Percentiles rank a stretch among this genome's conserved stretches.
phyloP scores from a whole-genome alignment of 352 stramenopile species.

The Stephanocyclus meneghinianus region DNA sequence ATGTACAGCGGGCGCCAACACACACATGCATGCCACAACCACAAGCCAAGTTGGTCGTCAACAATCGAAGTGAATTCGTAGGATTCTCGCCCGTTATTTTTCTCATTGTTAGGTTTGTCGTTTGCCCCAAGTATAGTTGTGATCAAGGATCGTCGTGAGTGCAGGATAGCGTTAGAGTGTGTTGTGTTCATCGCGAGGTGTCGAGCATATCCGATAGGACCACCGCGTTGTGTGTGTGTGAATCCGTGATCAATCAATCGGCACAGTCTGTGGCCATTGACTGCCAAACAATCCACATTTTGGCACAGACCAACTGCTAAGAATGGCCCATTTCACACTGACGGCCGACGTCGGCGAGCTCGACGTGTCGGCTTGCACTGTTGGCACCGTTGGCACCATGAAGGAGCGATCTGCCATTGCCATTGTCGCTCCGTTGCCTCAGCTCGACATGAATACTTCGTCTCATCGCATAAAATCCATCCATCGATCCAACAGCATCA shows the following conservation, averaged over 20 bases:
- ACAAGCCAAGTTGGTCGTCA: too few species aligned
- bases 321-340: constrained; percentile 6
- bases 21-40: too few species aligned
- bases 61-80: too few species aligned
- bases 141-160: too few species aligned
- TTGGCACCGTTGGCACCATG: not conserved
- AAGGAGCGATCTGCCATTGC: not conserved
- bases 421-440: not conserved
- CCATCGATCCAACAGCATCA: not conserved
- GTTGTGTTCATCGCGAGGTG: not conserved
- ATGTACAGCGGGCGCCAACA: too few species aligned
- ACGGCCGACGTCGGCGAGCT: not conserved
- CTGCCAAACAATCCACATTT: not conserved
- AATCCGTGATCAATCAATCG: not conserved
- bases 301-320: constrained; percentile 9
- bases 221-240: too few species aligned
- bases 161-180: too few species aligned
- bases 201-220: not conserved
- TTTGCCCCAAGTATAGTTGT: too few species aligned
- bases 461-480: not conserved
- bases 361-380: not conserved
- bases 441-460: not conserved
- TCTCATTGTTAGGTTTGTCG: too few species aligned
- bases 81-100: too few species aligned
- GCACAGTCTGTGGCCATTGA: not conserved